Conservation (phyloP, 805 yeast genomes). For the Kluyveromyces lactis region DNA sequence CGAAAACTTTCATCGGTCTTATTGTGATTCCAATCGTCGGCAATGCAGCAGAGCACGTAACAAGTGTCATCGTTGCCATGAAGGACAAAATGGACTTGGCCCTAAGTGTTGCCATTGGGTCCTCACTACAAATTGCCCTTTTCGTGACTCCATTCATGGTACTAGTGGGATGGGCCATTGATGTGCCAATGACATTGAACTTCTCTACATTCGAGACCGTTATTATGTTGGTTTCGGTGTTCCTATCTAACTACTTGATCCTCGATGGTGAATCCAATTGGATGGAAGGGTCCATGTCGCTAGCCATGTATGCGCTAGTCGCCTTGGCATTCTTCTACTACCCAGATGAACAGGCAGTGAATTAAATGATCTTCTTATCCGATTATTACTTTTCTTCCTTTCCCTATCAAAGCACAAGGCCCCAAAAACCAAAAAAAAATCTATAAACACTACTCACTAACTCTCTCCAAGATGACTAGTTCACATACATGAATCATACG, state of each 20-base stretch:
- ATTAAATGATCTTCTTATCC: not conserved
- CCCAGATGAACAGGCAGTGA: slow-evolving; percentile 44
- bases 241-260: slow-evolving; percentile 77
- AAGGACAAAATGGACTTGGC: slow-evolving; percentile 97
- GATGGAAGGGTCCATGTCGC: slow-evolving; percentile 91
- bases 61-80: slow-evolving; percentile 90
- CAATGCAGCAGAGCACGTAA: slow-evolving; percentile 97
- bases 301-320: slow-evolving; percentile 77
- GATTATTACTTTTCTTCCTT: too few species aligned
- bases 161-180: slow-evolving; percentile 83
- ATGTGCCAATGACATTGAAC: slow-evolving; percentile 85
- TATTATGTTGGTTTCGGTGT: slow-evolving; percentile 80
- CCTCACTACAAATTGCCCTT: slow-evolving; percentile 89
- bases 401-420: too few species aligned
- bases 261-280: slow-evolving; percentile 94
- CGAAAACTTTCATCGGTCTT: slow-evolving; percentile 92
- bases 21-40: slow-evolving; percentile 95
- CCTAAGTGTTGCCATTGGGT: slow-evolving; percentile 93
- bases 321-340: slow-evolving; percentile 86
- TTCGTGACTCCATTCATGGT: slow-evolving; percentile 96
- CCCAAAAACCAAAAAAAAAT: too few species aligned
- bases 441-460: too few species aligned
- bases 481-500: too few species aligned
- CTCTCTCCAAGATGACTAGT: too few species aligned
- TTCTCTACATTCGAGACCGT: slow-evolving; percentile 93